Conservation (phyloP, 2,329 filamentous ascomycete species). For the Camillea tinctor region DNA sequence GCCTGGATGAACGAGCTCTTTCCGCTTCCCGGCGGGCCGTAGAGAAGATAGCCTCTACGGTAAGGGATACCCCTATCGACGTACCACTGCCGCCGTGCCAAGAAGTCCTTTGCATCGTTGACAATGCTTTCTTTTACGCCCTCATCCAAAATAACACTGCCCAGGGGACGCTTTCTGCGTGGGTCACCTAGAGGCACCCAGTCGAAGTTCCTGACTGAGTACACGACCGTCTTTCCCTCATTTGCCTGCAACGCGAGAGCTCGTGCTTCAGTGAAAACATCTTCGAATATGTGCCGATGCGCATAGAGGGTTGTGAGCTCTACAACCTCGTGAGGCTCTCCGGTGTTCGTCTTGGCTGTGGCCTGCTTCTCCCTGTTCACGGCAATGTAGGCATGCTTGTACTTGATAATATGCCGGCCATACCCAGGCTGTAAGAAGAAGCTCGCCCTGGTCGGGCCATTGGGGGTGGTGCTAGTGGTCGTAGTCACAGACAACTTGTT, state of each 20-base stretch:
- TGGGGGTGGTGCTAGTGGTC: slow-evolving; percentile 54
- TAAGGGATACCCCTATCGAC: slow-evolving; percentile 94
- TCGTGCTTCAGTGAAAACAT: slow-evolving; percentile 86
- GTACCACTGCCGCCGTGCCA: slow-evolving; percentile 81
- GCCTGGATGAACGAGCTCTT: slow-evolving; percentile 98
- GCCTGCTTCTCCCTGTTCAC: slow-evolving; percentile 84
- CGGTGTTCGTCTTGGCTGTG: slow-evolving; percentile 77
- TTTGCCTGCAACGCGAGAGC: slow-evolving; percentile 73
- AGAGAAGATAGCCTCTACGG: slow-evolving; percentile 81
- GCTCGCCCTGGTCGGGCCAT: slow-evolving; percentile 70
- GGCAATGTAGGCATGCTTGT: slow-evolving; percentile 81
- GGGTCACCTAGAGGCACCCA: slow-evolving; percentile 85
- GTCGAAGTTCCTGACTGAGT: slow-evolving; percentile 77
- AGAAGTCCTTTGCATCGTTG: slow-evolving; percentile 78
- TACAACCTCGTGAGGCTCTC: slow-evolving; percentile 90
- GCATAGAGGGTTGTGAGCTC: slow-evolving; percentile 89
- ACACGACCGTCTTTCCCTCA: slow-evolving; percentile 92
- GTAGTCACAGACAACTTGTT: slow-evolving; percentile 60
- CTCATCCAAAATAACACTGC: slow-evolving; percentile 86
- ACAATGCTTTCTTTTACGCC: slow-evolving; percentile 82
- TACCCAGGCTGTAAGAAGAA: slow-evolving; percentile 91
- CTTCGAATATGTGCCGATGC: slow-evolving; percentile 84
- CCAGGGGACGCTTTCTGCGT: slow-evolving; percentile 80
- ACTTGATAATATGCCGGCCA: slow-evolving; percentile 83
- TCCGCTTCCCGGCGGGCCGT: slow-evolving; percentile 85